Evolutionary conservation across 1,284 basidiomycete genomes (phyloP).

Genomic region (Pseudozyma tsukubaensis): DNA sequence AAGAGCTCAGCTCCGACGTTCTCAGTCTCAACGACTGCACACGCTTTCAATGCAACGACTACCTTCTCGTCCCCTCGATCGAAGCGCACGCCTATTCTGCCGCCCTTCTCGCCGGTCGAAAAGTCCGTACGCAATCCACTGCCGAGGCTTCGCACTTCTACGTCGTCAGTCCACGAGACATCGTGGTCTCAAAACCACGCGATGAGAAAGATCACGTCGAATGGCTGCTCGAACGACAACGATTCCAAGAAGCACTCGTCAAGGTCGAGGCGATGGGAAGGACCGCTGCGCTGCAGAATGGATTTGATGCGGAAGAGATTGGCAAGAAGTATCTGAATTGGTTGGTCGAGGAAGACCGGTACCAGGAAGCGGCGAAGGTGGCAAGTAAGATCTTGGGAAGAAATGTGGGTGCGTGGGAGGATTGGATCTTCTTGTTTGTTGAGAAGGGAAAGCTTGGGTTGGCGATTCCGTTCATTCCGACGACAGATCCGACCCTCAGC

Average conservation of each 20-base stretch:
- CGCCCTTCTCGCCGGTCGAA: slow-evolving; percentile 38
- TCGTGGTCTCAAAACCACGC: slow-evolving; percentile 85
- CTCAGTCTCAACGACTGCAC: slow-evolving; percentile 83
- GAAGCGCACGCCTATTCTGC: slow-evolving; percentile 52
- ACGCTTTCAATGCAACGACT: slow-evolving; percentile 92
- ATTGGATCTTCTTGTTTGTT: slow-evolving; percentile 92
- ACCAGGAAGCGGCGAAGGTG: slow-evolving; percentile 83
- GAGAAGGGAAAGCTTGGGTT: slow-evolving; percentile 83
- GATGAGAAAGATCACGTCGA: slow-evolving; percentile 89
- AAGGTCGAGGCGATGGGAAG: slow-evolving; percentile 79
- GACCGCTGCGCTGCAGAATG: slow-evolving; percentile 49
- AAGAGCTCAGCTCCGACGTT: slow-evolving; percentile 88
- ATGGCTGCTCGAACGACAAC: slow-evolving; percentile 87
- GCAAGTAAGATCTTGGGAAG: slow-evolving; percentile 86
- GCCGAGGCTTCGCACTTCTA: slow-evolving; percentile 73
- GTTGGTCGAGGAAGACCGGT: slow-evolving; percentile 75
- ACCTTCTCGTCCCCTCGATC: slow-evolving; percentile 74
- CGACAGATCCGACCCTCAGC: slow-evolving; percentile 81
- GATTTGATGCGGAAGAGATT: slow-evolving; percentile 74
- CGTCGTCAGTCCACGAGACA: slow-evolving; percentile 84
- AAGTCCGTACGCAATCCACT: slow-evolving; percentile 28
- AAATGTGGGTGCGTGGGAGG: slow-evolving; percentile 87
- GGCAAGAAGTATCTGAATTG: slow-evolving; percentile 62
- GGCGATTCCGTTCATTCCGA: slow-evolving; percentile 90
- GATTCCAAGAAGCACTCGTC: slow-evolving; percentile 88